Evolutionary conservation across 2,329 filamentous ascomycete genomes (phyloP), one percentile per base, ranked within the genome.

Genomic region (Fonsecaea pedrosoi): DNA sequence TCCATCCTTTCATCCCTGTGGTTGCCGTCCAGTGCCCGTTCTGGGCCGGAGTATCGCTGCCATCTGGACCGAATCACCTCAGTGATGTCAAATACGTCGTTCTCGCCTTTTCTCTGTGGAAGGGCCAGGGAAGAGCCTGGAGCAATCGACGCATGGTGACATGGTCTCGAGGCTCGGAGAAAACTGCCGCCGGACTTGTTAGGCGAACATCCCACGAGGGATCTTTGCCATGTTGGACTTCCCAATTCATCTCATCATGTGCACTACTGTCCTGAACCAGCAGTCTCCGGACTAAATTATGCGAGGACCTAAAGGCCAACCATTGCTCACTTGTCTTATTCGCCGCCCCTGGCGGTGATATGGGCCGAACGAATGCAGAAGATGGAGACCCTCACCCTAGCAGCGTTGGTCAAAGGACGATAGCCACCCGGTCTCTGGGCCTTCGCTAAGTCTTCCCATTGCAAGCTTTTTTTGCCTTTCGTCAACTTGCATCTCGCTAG

Each of bases 201-300:
- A 40, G 35, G 45, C 60, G 57, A 53, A 34, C 48, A 30, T 40
- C 59, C 59, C 48, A 54, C 59, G 59, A 54, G 59, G 34, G 59
- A 18, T 21, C 42, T 15, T 18, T 30, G n/a, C 21, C 37, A 25
- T 42, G 13, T 15, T 30, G 6, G 3, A 25, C 21, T 58, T 40
- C 54, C 55, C 25, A 37, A 21, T 38, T 40, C 15, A 21, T 40
- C n/a, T 42, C 37, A 58, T 58, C 13, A 21, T 42, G 35, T 32
- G 30, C 54, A 37, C 30, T 37, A 34, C 54, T 4, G 35, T 42
- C 55, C 34, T 42, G 35, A 15, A 15, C 55, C 55, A 40, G 55
- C n/a, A 34, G 37, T 21, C 15, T 58, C 35, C 34, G 55, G 37
- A 18, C 32, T 42, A 9, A 30, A 12, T 37, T 37, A n/a, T 40